Base-by-base conservation (phyloP, 1,284 basidiomycete genomes). In the Peniophora sp. region DNA sequence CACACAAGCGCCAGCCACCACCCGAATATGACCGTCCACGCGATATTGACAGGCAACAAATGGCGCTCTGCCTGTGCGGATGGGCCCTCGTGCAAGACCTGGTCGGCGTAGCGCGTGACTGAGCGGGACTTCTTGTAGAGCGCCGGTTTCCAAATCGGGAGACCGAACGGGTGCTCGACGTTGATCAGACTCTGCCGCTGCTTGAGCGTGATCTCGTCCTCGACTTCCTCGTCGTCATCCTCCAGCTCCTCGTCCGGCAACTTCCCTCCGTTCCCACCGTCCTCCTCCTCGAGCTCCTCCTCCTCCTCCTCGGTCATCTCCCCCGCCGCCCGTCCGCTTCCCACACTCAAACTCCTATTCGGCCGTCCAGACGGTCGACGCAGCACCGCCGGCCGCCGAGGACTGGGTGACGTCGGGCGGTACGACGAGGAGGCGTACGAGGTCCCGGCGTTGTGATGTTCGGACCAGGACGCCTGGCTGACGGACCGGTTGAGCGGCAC, bases 61-160 rank as follows among this genome's bases (percentile, higher is more conserved):
- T 97, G 93, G 18, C 92, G 81, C 61, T 95, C 92, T 1, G 90
- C 92, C 53, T 92, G 88, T 1, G 93, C 89, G 17, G 92, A 95
- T 1, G 97, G 97, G 37, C 90, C 79, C 15, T 88, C 83, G 65
- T 99, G 97, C 2, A 99, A 79, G 0, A 91, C 97, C 51, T 88
- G 84, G 67, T 99, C 97, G 39, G 97, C 97, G 67, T 94, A 87
- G 51, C 95, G 88, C 42, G 96, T 97, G 57, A 99, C 91, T 1
- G 95, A 94, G 46, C 97, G 87, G 24, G 90, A 91, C 68, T 99
- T 99, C 70, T 97, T 96, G 82, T 99, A 99, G 49, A 99, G 70
- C 0, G 97, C 97, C 12, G 97, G 97, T 69, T 99, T 99, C 97
- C 97, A 99, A 64, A 99, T 98, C 44, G 93, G 97, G 57, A 99